Evolutionary conservation across 305 asterid species (phyloP).

Genomic region (Ruellia speciosa): DNA sequence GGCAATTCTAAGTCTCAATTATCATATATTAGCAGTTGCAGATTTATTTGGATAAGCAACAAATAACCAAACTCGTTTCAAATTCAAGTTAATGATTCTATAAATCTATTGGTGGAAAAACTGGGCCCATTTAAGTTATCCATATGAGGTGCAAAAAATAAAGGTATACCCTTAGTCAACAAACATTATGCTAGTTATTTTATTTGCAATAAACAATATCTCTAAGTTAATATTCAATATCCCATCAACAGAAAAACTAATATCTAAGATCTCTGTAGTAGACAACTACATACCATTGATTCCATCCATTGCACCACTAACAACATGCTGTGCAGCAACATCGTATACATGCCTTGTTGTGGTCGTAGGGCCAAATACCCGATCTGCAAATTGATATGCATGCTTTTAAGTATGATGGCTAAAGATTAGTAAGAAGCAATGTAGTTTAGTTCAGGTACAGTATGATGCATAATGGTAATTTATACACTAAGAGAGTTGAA

Average conservation of each 20-base stretch:
- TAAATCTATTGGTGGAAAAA: too few relatives aligned
- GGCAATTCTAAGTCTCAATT: not conserved
- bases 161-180: too few relatives aligned
- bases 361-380: constrained; percentile 98
- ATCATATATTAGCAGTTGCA: not conserved
- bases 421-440: constrained; percentile 14
- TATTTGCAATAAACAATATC: too few relatives aligned
- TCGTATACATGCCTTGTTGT: constrained; percentile 98
- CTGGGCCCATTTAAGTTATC: too few relatives aligned
- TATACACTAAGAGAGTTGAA: constrained; percentile 1
- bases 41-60: too few relatives aligned
- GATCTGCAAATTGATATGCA: constrained; percentile 46
- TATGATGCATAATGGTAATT: constrained; percentile 11
- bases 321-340: constrained; percentile 86
- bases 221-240: not conserved
- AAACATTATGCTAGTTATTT: too few relatives aligned
- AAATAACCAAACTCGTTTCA: too few relatives aligned
- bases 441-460: not conserved
- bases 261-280: constrained; percentile 19
- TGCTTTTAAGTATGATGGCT: constrained; percentile 13
- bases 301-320: constrained; percentile 95
- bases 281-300: constrained; percentile 54
- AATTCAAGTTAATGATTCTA: too few relatives aligned
- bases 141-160: too few relatives aligned
- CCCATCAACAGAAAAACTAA: constrained; percentile 10